Base-by-base conservation (phyloP, 2,329 filamentous ascomycete species). In the Epichloe aotearoae region DNA sequence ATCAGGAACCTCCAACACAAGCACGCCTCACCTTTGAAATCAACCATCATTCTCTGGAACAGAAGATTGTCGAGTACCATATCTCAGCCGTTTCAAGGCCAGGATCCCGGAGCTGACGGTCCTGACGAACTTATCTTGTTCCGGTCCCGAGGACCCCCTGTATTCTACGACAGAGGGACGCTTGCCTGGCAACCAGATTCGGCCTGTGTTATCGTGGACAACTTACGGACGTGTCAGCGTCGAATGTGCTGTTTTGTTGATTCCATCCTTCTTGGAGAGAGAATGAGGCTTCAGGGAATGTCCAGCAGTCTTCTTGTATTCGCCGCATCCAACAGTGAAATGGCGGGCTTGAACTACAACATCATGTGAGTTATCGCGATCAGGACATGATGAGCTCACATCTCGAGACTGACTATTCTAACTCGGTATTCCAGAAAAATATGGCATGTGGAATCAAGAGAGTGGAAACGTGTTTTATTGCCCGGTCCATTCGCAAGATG, bases 151-250 rank as follows among this genome's bases (percentile, higher is more conserved):
- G 46, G 50, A 12, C 34, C 54, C 6, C 54, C 46, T 5, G 52
- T 59, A 1, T 50, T 56, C 12, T 65, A 64, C n/a, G 51, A 54
- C 6, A 49, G 55, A 7, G 55, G 55, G 5, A 57, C 61, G 47
- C 41, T 66, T 11, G 61, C 55, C 0, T 66, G 63, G 63, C 58
- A 64, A 40, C 55, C 57, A 12, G 44, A 14, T 37, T 49, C 36
- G 40, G 52, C 4, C 33, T 55, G 19, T 38, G 53, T 61, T 3
- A 53, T 64, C 4, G 36, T 66, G 2, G 61, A 63, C 17, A 55
- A 65, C 30, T 39, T 64, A 2, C 33, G 43, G 4, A 55, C 54
- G 0, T 46, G 52, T 5, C 46, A 52, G 10, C 59, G 63, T 11
- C 51, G 50, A 2, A 46, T 57, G 6, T 58, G 62, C 38, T 50